Conservation (phyloP, 768 basidiomycete species). For the Lactifluus volemus region DNA sequence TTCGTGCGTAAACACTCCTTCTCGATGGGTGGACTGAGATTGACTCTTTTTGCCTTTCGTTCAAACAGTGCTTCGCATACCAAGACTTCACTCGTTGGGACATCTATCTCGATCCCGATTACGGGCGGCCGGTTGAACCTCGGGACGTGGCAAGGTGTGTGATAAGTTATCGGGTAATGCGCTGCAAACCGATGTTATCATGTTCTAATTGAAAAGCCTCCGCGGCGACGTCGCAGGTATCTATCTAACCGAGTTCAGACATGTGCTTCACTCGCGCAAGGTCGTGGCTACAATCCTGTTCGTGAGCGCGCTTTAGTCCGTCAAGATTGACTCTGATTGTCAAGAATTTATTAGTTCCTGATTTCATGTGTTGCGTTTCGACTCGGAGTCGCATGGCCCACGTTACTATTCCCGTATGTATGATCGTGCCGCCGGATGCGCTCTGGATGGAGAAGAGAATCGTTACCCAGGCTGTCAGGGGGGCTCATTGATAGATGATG, state of each 20-base stretch:
- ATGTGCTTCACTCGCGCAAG: constrained; percentile 51
- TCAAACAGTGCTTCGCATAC: constrained; percentile 73
- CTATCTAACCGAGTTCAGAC: constrained; percentile 81
- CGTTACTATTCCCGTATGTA: not conserved
- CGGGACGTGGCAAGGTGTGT: constrained; percentile 86
- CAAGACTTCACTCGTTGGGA: constrained; percentile 79
- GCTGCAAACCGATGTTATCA: not conserved
- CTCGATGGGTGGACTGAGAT: not conserved
- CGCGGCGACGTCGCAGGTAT: constrained; percentile 42
- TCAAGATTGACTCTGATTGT: not conserved
- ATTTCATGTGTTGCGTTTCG: not conserved
- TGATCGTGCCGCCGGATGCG: not conserved
- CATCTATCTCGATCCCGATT: constrained; percentile 78
- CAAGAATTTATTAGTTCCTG: not conserved
- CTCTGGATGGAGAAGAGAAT: not conserved
- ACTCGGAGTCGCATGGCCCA: not conserved
- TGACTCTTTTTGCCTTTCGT: not conserved
- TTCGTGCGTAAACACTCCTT: constrained; percentile 4
- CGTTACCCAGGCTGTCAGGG: too few species aligned
- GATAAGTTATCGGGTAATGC: not conserved
- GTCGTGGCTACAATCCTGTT: constrained; percentile 80
- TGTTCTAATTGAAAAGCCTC: not conserved
- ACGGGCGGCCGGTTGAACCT: constrained; percentile 68
- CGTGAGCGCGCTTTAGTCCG: constrained; percentile 21
- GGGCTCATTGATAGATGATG: too few species aligned